Evolutionary conservation across 805 yeast species (phyloP).

Genomic region (Ogataea parapolymorpha): DNA sequence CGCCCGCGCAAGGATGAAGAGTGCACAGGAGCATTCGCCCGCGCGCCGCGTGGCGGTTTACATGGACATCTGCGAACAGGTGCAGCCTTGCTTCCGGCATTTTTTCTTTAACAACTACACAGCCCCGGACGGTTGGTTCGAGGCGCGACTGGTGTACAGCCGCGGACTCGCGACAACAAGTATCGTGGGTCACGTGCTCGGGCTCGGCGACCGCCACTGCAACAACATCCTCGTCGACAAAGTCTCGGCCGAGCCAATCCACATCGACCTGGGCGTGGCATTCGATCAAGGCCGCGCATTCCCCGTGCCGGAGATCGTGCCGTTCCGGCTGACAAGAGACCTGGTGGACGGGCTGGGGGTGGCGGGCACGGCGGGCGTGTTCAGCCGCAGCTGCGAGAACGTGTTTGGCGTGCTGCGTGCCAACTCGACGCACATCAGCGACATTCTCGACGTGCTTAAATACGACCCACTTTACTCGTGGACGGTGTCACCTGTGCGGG

Average conservation of each 20-base stretch:
- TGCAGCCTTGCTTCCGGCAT: slow-evolving; percentile 64
- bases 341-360: slow-evolving; percentile 91
- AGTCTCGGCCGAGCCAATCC: slow-evolving; percentile 86
- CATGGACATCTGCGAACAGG: slow-evolving; percentile 42
- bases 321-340: slow-evolving; percentile 88
- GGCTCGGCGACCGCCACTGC: slow-evolving; percentile 94
- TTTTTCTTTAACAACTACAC: slow-evolving; percentile 69
- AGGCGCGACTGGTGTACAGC: slow-evolving; percentile 58
- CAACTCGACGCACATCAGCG: slow-evolving; percentile 66
- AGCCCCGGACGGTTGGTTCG: slow-evolving; percentile 73
- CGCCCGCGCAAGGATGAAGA: slow-evolving; percentile 65
- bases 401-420: slow-evolving; percentile 64
- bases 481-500: slow-evolving; percentile 76
- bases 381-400: slow-evolving; percentile 67
- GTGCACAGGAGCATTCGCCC: slow-evolving; percentile 45
- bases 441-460: slow-evolving; percentile 78
- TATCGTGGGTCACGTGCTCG: slow-evolving; percentile 82
- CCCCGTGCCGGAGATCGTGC: slow-evolving; percentile 89
- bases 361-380: slow-evolving; percentile 78
- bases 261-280: slow-evolving; percentile 94
- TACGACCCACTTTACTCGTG: slow-evolving; percentile 95
- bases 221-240: slow-evolving; percentile 84
- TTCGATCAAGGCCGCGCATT: slow-evolving; percentile 88
- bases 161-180: slow-evolving; percentile 82
- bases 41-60: slow-evolving; percentile 45